A percentile compares a stretch with the other conserved stretches of the same genome.
These are phyloP conservation scores for Batrachochytrium dendrobatidis DNA, from an alignment of 371 early-diverging fungal genomes.

Conservation along the genomic window DNA sequence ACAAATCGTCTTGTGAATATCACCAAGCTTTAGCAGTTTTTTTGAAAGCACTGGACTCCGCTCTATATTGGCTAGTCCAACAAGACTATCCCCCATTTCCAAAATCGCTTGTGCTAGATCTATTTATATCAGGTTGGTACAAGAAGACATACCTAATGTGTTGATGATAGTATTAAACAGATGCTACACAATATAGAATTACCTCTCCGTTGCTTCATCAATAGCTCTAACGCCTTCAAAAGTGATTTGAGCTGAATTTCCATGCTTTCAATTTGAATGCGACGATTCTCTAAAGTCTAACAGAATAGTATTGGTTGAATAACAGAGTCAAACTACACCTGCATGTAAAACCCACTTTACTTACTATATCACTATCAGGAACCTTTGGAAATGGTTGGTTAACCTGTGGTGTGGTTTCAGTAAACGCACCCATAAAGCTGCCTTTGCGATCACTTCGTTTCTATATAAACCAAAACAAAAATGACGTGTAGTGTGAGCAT, in stretches of 20 bases:
- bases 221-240: constrained; percentile 69
- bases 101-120: constrained; percentile 66
- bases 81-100: constrained; percentile 82
- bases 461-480: constrained; percentile 39
- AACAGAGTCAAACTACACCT: constrained; percentile 9
- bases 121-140: constrained; percentile 4
- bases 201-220: constrained; percentile 75
- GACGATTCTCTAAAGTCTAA: constrained; percentile 74
- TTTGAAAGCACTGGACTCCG: constrained; percentile 54
- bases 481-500: too few relatives aligned
- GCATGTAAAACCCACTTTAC: constrained; percentile 1
- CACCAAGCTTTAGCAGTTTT: constrained; percentile 37
- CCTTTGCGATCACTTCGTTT: constrained; percentile 35
- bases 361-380: constrained; percentile 42
- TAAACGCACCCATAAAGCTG: constrained; percentile 48
- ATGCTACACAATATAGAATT: constrained; percentile 6
- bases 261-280: constrained; percentile 68
- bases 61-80: constrained; percentile 68
- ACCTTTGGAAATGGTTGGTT: constrained; percentile 45
- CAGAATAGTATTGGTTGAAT: constrained; percentile 38
- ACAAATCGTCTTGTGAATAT: constrained; percentile 71
- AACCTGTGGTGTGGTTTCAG: constrained; percentile 38
- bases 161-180: background rate
- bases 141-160: background rate
- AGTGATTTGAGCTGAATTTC: constrained; percentile 80